Percentiles rank a stretch among this genome's conserved stretches.
These are phyloP conservation scores for Serendipita sp. DNA, from an alignment of 768 basidiomycete genomes.

Conservation along the genomic window DNA sequence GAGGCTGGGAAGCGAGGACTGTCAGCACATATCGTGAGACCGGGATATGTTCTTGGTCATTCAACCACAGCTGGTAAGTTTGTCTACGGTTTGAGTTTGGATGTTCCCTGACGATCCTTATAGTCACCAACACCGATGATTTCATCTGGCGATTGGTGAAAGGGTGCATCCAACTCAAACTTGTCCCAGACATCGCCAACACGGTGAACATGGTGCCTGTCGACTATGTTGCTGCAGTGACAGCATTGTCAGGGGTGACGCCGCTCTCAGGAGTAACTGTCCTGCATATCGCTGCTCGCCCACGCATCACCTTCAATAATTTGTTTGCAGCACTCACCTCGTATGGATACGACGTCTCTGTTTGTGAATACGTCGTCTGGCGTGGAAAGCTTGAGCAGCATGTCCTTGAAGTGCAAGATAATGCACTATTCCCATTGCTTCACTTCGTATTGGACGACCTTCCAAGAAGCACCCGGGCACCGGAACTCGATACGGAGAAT, in stretches of 20 bases:
- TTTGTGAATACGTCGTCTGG: slow-evolving; percentile 86
- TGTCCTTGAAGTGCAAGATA: slow-evolving; percentile 86
- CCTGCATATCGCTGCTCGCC: slow-evolving; percentile 72
- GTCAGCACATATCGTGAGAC: slow-evolving; percentile 71
- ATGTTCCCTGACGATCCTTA: slow-evolving; percentile 6
- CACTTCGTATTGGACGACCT: slow-evolving; percentile 97
- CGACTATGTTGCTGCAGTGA: slow-evolving; percentile 81
- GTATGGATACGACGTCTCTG: slow-evolving; percentile 66
- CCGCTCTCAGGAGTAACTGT: slow-evolving; percentile 31
- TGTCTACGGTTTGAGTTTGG: background rate
- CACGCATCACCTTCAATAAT: slow-evolving; percentile 77
- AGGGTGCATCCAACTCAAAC: slow-evolving; percentile 94
- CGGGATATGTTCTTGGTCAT: slow-evolving; percentile 93
- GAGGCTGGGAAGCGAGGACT: slow-evolving; percentile 82
- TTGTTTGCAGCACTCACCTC: slow-evolving; percentile 53
- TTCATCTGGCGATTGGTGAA: slow-evolving; percentile 98
- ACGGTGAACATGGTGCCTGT: slow-evolving; percentile 97
- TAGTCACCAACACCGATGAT: slow-evolving; percentile 97
- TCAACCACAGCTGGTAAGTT: slow-evolving; percentile 65
- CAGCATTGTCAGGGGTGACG: slow-evolving; percentile 50
- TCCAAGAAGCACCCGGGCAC: slow-evolving; percentile 89
- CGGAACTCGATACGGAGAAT: slow-evolving; percentile 76
- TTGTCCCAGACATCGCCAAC: slow-evolving; percentile 95
- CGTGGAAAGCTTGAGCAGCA: slow-evolving; percentile 84
- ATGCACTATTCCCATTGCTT: slow-evolving; percentile 89